phyloP scores from a whole-genome alignment of 1,284 basidiomycete species.

The Hemileia vastatrix region DNA sequence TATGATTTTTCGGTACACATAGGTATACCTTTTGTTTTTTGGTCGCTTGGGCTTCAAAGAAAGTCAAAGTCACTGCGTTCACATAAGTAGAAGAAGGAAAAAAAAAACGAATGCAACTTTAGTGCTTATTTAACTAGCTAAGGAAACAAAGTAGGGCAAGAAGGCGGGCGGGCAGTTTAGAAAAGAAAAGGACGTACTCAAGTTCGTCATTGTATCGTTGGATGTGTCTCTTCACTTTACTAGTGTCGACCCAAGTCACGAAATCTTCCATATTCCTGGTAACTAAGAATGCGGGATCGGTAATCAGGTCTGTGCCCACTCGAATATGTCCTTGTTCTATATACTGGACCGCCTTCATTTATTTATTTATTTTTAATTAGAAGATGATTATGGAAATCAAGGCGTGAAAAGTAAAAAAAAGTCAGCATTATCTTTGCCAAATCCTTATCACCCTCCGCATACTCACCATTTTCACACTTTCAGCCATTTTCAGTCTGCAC shows the following conservation, averaged over 20 bases:
- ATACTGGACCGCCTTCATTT: constrained; percentile 73
- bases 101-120: no score
- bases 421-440: background rate
- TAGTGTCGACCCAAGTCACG: constrained; percentile 98
- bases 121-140: no score
- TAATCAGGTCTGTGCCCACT: constrained; percentile 89
- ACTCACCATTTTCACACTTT: constrained; percentile 85
- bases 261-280: constrained; percentile 95
- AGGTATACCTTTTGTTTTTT: no score
- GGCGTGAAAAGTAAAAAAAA: constrained; percentile 12
- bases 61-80: no score
- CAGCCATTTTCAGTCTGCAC: constrained; percentile 86
- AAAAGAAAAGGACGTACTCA: constrained; percentile 49
- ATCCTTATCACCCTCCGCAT: background rate
- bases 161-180: no score
- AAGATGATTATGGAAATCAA: constrained; percentile 19
- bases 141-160: no score
- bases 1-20: no score
- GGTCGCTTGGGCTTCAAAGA: no score
- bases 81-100: no score
- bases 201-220: constrained; percentile 91
- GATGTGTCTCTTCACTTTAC: constrained; percentile 89
- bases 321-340: constrained; percentile 98
- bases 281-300: constrained; percentile 92
- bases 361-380: background rate